Evolutionary conservation across 129 eudicot genomes (phyloP).

Genomic region (Artemisia annua): DNA sequence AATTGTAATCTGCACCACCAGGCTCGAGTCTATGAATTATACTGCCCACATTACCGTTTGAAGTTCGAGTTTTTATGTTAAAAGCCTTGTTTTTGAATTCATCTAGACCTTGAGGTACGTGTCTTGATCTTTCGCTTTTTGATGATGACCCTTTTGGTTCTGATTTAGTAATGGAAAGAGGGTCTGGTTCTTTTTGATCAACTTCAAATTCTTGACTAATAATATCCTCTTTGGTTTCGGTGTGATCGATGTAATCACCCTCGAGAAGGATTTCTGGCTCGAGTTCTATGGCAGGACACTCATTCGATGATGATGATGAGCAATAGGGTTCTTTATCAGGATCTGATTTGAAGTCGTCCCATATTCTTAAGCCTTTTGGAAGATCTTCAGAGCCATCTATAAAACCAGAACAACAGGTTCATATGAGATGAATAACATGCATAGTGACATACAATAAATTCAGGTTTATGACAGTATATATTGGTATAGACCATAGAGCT

Average conservation of each 20-base stretch:
- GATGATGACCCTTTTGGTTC: constrained; percentile 39
- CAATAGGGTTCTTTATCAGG: constrained; percentile 25
- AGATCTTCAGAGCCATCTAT: constrained; percentile 60
- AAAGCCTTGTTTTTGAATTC: constrained; percentile 82
- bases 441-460: constrained; percentile 5
- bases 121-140: constrained; percentile 49
- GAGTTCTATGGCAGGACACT: constrained; percentile 28
- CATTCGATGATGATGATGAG: constrained; percentile 24
- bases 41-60: constrained; percentile 57
- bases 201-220: constrained; percentile 26
- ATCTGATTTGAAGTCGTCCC: constrained; percentile 48
- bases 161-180: constrained; percentile 19
- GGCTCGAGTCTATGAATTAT: constrained; percentile 86
- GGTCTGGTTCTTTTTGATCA: constrained; percentile 27
- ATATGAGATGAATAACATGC: constrained; percentile 18
- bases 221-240: constrained; percentile 28
- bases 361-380: constrained; percentile 40
- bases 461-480: background rate
- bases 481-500: background rate
- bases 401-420: constrained; percentile 18
- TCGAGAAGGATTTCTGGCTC: constrained; percentile 32
- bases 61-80: constrained; percentile 47
- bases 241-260: constrained; percentile 21
- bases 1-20: constrained; percentile 90
- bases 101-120: constrained; percentile 70